Base-by-base conservation (phyloP, 2,329 filamentous ascomycete genomes). In the Chalara sp. region DNA sequence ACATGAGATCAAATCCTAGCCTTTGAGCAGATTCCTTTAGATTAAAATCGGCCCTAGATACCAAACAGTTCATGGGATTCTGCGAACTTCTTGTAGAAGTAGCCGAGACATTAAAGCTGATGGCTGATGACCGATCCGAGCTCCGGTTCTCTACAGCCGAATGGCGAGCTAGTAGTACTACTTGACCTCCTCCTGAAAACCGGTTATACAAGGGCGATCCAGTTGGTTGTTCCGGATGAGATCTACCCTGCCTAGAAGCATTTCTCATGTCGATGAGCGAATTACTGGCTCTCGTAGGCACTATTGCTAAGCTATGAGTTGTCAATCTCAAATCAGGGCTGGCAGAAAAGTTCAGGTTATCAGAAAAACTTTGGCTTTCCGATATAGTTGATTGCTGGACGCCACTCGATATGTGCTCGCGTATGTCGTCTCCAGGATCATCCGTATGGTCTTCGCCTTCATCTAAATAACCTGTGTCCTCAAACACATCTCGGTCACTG, bases 1-100 rank as follows among this genome's bases (percentile, higher is more conserved):
- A 67, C 10, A 65, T 53, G 37, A 65, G 56, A 53, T 66, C 62
- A 44, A 63, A 65, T 28, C 58, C 56, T 8, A 65, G 50, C 6
- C 45, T 58, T 30, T 58, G 56, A 11, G 61, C 61, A 44, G 58
- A 57, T 29, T 57, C 51, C 10, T 56, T 53, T 44, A 58, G 62
- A n/a, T 58, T 54, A 30, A 60, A 60, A 10, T 54, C 58, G 32
- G 61, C 60, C 40, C 63, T 57, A n/a, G 56, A 53, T 46, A 47
- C 49, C 35, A 49, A 37, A 33, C 37, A 32, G 6, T n/a, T 37
- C 32, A 46, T 43, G 29, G 40, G 13, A 13, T 10, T n/a, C n/a
- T 10, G 35, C 3, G 8, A n/a, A 3, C n/a, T 39, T 10, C 8
- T 39, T 10, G 35, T n/a, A n/a, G 35, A n/a, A 10, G 35, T 10